Percentiles rank a stretch among this genome's conserved stretches.
phyloP scores from a whole-genome alignment of 148 eudicot species.

The Gaultheria prostrata region DNA sequence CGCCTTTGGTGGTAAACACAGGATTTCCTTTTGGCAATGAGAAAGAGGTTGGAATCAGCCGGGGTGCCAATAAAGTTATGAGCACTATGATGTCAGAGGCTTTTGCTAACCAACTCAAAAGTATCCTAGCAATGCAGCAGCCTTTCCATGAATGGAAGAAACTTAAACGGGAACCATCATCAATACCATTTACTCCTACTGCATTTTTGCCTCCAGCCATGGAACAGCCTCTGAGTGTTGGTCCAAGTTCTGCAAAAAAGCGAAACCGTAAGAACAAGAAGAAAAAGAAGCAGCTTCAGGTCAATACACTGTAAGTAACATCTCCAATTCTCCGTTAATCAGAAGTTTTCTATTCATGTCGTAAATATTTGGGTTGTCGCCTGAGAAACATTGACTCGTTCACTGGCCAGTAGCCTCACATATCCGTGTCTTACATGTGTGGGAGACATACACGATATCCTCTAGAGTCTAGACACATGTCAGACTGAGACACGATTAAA shows the following conservation, averaged over 20 bases:
- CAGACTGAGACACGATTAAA: neutral
- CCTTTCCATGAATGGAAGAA: slow-evolving; percentile 28
- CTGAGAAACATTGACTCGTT: neutral
- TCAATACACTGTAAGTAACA: slow-evolving; percentile 24
- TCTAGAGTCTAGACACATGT: neutral
- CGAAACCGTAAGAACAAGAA: slow-evolving; percentile 30
- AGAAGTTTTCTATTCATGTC: neutral
- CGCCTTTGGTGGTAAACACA: too few relatives aligned
- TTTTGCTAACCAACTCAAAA: slow-evolving; percentile 9
- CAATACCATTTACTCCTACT: slow-evolving; percentile 23
- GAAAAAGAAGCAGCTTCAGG: slow-evolving; percentile 34
- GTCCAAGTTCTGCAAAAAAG: slow-evolving; percentile 30
- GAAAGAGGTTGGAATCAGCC: slow-evolving; percentile 12
- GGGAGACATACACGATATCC: neutral
- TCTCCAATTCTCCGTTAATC: neutral
- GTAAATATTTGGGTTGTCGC: neutral
- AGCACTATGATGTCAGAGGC: slow-evolving; percentile 11
- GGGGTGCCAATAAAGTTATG: slow-evolving; percentile 3
- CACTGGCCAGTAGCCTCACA: neutral
- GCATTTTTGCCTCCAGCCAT: slow-evolving; percentile 30
- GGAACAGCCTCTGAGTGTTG: slow-evolving; percentile 20
- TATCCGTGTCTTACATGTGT: neutral
- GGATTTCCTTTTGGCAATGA: slow-evolving; percentile 1
- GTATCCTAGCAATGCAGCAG: slow-evolving; percentile 5
- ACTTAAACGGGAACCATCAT: slow-evolving; percentile 18